Evolutionary conservation across 768 basidiomycete genomes (phyloP), one percentile per base, ranked within the genome.

Genomic region (Baorangia bicolor): DNA sequence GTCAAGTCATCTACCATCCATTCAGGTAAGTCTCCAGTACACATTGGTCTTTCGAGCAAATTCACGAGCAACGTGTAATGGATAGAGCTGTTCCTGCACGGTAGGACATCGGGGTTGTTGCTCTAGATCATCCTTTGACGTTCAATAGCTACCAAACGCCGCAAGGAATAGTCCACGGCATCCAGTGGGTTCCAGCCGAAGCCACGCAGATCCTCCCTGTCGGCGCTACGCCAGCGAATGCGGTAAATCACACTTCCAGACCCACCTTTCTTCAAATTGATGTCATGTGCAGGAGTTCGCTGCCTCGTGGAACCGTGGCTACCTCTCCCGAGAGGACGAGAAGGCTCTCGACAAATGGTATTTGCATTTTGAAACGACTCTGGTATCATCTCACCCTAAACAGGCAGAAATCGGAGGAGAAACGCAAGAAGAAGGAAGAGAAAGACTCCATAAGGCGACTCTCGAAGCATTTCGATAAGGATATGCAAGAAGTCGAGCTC

Each of bases 51-150:
- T 47, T 51, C 50, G 51, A 52, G 41, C 39, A 41, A 20, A 56
- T 47, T 64, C 55, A 64, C 46, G 46, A 51, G 53, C 53, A 54
- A 61, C 57, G n/a, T 56, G 48, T 40, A 38, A 64, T 60, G 38
- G 53, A 35, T 55, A 90, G 88, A 74, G 88, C 88, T 52, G 85
- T 89, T 38, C 71, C 85, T 54, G 88, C 88, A 37, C 90, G 87
- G 90, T 88, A 67, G 50, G 74, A 70, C 41, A 49, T 35, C 21
- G n/a, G 31, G 13, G 16, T 51, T 14, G n/a, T 20, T 20, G 30
- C 39, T 25, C 31, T 13, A 21, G 49, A 39, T 54, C 51, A 30
- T 46, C 37, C 39, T 53, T 55, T 60, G 34, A 62, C 53, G 41
- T 43, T 42, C 57, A 41, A 35, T 58, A 91, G 90, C 64, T 92